phyloP scores from a whole-genome alignment of 805 yeast genomes.

The Saccharomyces paradoxus region DNA sequence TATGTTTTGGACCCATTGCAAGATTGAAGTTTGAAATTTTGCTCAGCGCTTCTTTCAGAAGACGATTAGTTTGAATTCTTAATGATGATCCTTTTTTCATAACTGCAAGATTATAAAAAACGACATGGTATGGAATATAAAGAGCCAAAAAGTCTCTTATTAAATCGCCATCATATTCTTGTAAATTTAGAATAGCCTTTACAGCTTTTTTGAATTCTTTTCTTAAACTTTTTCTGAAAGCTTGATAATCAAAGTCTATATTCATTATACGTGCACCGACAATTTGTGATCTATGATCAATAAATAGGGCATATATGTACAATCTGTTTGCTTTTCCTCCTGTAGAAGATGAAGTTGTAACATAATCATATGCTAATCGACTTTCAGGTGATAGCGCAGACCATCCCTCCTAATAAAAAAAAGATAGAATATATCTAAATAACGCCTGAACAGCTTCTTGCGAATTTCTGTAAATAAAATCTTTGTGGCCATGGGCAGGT shows the following conservation, averaged over 20 bases:
- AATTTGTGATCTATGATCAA: too few relatives aligned
- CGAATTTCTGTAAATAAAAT: neutral
- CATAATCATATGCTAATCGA: neutral
- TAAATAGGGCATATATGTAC: neutral
- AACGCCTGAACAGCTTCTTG: neutral
- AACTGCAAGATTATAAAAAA: neutral
- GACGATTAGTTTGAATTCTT: neutral
- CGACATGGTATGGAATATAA: neutral
- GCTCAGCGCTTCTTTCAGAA: constrained; percentile 8
- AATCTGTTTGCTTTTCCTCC: neutral
- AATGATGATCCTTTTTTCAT: neutral
- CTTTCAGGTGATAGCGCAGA: neutral
- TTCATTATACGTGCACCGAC: neutral
- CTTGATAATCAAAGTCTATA: neutral
- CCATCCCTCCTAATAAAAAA: neutral
- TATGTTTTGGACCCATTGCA: constrained; percentile 13
- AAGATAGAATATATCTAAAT: neutral
- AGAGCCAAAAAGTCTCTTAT: neutral
- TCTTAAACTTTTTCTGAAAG: neutral
- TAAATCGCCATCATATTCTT: neutral
- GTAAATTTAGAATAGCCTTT: neutral
- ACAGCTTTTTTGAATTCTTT: neutral
- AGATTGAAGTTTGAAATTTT: constrained; percentile 17
- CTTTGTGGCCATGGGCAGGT: neutral
- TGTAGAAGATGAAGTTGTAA: neutral